A percentile compares a stretch with the other conserved stretches of the same genome.
Evolutionary conservation across 441 rosid species (phyloP).

Genomic region (Brassica hybrid): DNA sequence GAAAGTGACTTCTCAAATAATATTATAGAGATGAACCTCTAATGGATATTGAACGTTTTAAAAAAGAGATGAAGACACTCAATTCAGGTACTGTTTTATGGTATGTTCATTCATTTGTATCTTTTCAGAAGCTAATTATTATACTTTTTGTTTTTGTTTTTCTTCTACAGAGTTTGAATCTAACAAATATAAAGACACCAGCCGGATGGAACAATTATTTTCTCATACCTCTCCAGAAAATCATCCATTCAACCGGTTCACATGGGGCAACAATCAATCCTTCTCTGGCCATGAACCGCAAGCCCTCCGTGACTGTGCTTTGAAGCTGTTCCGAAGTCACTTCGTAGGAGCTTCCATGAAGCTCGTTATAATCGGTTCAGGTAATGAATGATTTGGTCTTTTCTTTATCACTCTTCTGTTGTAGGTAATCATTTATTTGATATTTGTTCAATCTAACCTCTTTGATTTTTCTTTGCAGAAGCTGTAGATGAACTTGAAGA

Average conservation of each 20-base stretch:
- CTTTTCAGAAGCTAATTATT: background rate
- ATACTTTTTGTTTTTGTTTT: background rate
- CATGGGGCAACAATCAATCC: background rate
- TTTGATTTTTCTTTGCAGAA: no score
- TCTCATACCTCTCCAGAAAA: background rate
- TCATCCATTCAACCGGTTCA: background rate
- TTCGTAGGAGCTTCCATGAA: background rate
- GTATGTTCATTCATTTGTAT: background rate
- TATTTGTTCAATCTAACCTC: no score
- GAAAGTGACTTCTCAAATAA: no score
- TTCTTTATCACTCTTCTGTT: no score
- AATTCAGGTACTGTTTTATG: background rate
- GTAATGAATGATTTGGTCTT: background rate
- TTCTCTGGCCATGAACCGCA: background rate
- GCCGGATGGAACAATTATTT: background rate
- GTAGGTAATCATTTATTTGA: no score
- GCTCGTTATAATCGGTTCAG: background rate
- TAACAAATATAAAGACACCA: background rate
- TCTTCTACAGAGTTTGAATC: background rate
- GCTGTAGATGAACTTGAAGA: no score
- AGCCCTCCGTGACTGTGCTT: background rate
- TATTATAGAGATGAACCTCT: background rate
- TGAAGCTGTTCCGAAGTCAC: background rate
- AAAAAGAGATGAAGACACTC: background rate
- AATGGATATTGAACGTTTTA: background rate